phyloP scores from a whole-genome alignment of 2,329 filamentous ascomycete species.

The Xylariaceae sp. region DNA sequence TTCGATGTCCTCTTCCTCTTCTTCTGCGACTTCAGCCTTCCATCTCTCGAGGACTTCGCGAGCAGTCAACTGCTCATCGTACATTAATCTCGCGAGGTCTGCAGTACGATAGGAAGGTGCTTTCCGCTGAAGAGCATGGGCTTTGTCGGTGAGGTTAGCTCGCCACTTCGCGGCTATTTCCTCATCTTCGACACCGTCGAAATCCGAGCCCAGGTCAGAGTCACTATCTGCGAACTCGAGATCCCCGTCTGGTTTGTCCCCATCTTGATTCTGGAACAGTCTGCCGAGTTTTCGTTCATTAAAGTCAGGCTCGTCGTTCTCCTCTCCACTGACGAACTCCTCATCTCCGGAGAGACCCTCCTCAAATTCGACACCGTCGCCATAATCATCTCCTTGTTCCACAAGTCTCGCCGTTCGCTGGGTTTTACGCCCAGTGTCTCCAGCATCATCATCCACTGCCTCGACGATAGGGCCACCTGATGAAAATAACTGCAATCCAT shows the following conservation, averaged over 20 bases:
- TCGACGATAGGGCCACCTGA: constrained; percentile 73
- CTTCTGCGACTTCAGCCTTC: constrained; percentile 69
- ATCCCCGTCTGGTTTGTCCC: constrained; percentile 63
- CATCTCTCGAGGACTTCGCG: constrained; percentile 79
- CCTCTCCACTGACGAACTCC: constrained; percentile 59
- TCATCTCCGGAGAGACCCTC: constrained; percentile 63
- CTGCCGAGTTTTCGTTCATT: constrained; percentile 66
- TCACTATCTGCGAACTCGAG: constrained; percentile 95
- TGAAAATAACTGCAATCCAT: constrained; percentile 85
- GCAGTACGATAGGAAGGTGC: constrained; percentile 76
- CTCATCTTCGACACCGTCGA: constrained; percentile 51
- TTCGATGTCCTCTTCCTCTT: constrained; percentile 66
- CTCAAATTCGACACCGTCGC: constrained; percentile 57
- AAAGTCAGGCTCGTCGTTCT: constrained; percentile 63
- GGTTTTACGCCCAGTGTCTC: constrained; percentile 68
- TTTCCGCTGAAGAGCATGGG: constrained; percentile 72
- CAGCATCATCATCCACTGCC: constrained; percentile 64
- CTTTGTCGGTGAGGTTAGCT: constrained; percentile 79
- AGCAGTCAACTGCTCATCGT: constrained; percentile 80
- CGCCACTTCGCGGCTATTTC: constrained; percentile 85
- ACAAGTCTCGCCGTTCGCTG: constrained; percentile 64
- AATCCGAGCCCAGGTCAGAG: constrained; percentile 86
- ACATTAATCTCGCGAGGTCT: constrained; percentile 87
- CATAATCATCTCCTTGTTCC: constrained; percentile 62
- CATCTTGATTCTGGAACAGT: constrained; percentile 61